Percentiles rank a stretch among this genome's conserved stretches.
phyloP scores from a whole-genome alignment of 2,329 filamentous ascomycete genomes.

The Cladosporium austrohemisphaericum region DNA sequence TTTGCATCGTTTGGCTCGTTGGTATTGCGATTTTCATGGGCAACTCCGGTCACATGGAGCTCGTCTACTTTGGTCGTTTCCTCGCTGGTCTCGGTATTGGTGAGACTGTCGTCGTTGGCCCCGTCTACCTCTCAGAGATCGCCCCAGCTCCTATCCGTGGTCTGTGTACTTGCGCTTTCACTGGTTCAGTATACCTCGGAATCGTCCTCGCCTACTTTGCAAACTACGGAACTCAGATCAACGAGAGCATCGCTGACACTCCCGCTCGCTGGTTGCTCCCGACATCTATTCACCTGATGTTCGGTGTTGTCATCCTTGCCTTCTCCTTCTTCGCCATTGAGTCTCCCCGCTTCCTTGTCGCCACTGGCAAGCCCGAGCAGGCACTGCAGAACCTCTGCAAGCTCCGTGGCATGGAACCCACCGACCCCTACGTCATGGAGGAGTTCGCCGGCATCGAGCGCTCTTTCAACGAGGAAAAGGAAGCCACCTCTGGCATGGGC shows the following conservation, averaged over 20 bases:
- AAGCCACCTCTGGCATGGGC: conserved; percentile 62
- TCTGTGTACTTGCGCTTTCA: conserved; percentile 67
- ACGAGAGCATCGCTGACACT: conserved; percentile 39
- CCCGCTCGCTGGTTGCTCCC: conserved; percentile 54
- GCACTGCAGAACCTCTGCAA: conserved; percentile 53
- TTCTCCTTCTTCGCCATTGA: conserved; percentile 61
- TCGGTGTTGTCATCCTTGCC: conserved; percentile 66
- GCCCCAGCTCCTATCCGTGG: conserved; percentile 59
- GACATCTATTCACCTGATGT: conserved; percentile 71
- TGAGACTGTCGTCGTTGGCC: conserved; percentile 43
- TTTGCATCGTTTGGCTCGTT: conserved; percentile 39
- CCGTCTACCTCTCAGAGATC: conserved; percentile 59
- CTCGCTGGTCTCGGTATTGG: conserved; percentile 53
- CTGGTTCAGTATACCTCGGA: conserved; percentile 65
- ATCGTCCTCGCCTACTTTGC: conserved; percentile 76
- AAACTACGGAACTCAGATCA: conserved; percentile 44
- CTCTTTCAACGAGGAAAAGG: conserved; percentile 64
- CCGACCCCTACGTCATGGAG: conserved; percentile 48
- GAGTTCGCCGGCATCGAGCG: conserved; percentile 63
- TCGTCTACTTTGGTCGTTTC: conserved; percentile 61
- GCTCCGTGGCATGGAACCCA: conserved; percentile 58
- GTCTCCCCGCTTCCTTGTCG: conserved; percentile 64
- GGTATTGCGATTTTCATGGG: conserved; percentile 41
- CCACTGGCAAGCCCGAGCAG: conserved; percentile 62
- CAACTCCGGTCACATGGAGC: conserved; percentile 35